Evolutionary conservation across 495 filamentous ascomycete species (phyloP), one percentile per base, ranked within the genome.

Genomic region (Penicilliopsis zonata): DNA sequence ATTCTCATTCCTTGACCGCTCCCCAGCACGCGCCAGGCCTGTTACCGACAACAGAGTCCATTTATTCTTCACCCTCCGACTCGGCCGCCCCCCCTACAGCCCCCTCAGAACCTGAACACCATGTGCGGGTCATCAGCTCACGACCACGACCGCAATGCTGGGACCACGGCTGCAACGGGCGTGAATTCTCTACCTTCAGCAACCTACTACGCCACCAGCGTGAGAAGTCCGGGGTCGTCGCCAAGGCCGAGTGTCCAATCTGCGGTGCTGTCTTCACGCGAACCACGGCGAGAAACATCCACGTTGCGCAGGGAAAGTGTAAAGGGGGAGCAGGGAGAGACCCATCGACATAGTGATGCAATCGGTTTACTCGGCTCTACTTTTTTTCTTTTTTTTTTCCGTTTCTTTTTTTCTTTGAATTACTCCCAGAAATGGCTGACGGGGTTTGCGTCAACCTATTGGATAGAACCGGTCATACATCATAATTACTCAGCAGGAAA

Each of bases 131-230:
- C 22, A 67, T 86, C 9, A 78, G 77, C 43, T 75, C 74, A 30
- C 72, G 82, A 35, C 83, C 82, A 5, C 87, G 86, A 55, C 86
- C 86, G 3, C 86, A 92, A 50, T 94, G 86, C 56, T 94, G 82
- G 82, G 86, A 94, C 29, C 86, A 94, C 43, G 86, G 86, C 6
- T 94, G 86, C 67, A 92, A 93, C 46, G 86, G 86, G 17, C 77
- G 86, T 10, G 80, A 90, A 44, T 94, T 94, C 50, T 92, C 84
- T 2, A 94, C 86, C 9, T 94, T 94, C 50, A 92, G 85, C 74
- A 94, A 94, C 51, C 70, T 94, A 0, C 66, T 94, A 4, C 70
- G 86, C 22, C 86, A 94, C 47, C 86, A 94, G 49, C 73, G 86
- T n/a, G 86, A 94, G 51, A 93, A 90, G 50, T 88, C 83, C 1